Base-by-base conservation (phyloP, 192 early-diverging fungal genomes). In the Linnemannia elongata region DNA sequence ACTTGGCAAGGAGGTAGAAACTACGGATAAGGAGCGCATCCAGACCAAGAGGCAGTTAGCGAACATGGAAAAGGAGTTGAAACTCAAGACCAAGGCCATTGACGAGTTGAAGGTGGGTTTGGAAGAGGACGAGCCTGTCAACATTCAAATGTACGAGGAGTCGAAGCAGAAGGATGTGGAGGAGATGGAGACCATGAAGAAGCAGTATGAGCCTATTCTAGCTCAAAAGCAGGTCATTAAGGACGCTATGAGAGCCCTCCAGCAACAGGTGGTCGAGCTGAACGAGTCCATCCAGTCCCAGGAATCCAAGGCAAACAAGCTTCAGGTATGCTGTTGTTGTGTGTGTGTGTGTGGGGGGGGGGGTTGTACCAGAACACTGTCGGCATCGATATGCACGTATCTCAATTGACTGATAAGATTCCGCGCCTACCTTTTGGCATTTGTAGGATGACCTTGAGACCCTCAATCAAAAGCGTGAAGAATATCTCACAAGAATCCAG, bases 81-180 rank as follows among this genome's bases (percentile, higher is more conserved):
- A 57, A 47, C n/a, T 66, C 70, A 80, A 87, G 10, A 38, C 30
- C 17, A 35, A 72, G 7, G 55, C 72, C 18, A 63, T 75, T 7
- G 84, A 87, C 24, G 75, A 72, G 12, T 49, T 87, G 9, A 41
- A 49, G 30, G 76, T 41, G 6, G 45, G 60, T 0, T 8, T 87
- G 30, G 89, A 89, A 78, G 93, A 94, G 82, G 90, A 93, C 27
- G 92, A 94, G 76, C 93, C 93, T 1, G 92, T 91, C 24, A 93
- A 95, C 78, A 83, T 95, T 69, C 81, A 89, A 0, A 91, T 93
- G 38, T 89, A 93, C 52, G 92, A 94, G 77, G 90, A 92, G 45
- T 85, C 88, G 5, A 89, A 83, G 74, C 87, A 93, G 74, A 82
- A 87, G 68, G 78, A 90, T 20, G 80, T 91, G 13, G 68, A 75